These are phyloP conservation scores for Hypocreales sp. DNA, from an alignment of 2,329 filamentous ascomycete species.

Conservation along the genomic window DNA sequence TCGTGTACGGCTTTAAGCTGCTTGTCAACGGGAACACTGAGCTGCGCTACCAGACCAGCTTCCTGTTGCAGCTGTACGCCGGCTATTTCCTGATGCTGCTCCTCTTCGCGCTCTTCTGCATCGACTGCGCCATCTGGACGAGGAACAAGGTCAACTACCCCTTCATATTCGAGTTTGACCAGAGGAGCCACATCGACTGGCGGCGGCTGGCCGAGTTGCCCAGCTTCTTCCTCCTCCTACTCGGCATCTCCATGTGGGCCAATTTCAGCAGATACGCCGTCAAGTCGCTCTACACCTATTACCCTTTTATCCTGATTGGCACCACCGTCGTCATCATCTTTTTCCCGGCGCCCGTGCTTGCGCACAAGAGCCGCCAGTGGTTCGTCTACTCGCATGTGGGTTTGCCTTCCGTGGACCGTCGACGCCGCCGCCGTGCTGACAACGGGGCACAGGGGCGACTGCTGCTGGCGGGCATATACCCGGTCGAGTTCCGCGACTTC, in stretches of 20 bases:
- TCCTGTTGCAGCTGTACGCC: constrained; percentile 77
- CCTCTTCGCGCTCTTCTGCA: constrained; percentile 68
- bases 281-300: constrained; percentile 64
- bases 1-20: constrained; percentile 43
- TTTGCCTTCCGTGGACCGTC: too few relatives aligned
- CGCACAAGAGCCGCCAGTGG: constrained; percentile 68
- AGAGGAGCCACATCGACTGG: constrained; percentile 76
- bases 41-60: constrained; percentile 40
- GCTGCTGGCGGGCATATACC: constrained; percentile 70
- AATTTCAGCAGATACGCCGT: constrained; percentile 64
- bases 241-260: constrained; percentile 74
- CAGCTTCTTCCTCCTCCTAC: constrained; percentile 62
- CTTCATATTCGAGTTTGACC: constrained; percentile 95
- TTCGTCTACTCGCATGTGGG: constrained; percentile 76
- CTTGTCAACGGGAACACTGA: constrained; percentile 30
- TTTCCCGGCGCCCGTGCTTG: constrained; percentile 59
- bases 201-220: constrained; percentile 76
- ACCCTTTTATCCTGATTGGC: constrained; percentile 65
- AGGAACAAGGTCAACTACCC: constrained; percentile 82
- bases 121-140: constrained; percentile 75
- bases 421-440: too few relatives aligned
- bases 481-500: constrained; percentile 94
- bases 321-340: constrained; percentile 56
- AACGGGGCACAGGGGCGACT: constrained; percentile 62
- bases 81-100: constrained; percentile 80